Percentiles rank a stretch among this genome's conserved stretches.
These are phyloP conservation scores for Termitomyces titanicus DNA, from an alignment of 768 basidiomycete genomes.

Conservation along the genomic window DNA sequence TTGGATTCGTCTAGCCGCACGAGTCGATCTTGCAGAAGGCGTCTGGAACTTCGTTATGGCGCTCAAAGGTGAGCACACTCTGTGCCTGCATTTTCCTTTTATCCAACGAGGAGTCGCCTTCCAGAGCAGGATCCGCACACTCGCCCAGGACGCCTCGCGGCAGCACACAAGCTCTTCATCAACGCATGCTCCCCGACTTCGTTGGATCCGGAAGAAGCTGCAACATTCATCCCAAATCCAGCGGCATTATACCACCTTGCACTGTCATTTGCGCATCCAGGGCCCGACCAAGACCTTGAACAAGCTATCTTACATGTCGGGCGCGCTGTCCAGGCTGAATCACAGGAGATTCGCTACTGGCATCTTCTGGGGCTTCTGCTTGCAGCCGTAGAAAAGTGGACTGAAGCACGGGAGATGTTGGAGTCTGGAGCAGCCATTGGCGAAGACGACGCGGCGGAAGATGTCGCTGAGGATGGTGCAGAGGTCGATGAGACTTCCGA, in stretches of 20 bases:
- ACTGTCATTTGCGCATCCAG: constrained; percentile 62
- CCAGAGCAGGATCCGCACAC: constrained; percentile 64
- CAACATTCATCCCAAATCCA: constrained; percentile 43
- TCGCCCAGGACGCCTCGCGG: constrained; percentile 54
- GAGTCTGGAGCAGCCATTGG: constrained; percentile 68
- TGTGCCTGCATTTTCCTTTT: not conserved
- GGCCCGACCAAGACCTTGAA: constrained; percentile 61
- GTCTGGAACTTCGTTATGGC: constrained; percentile 71
- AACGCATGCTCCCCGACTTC: constrained; percentile 27
- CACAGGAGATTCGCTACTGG: constrained; percentile 73
- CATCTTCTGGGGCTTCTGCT: constrained; percentile 84
- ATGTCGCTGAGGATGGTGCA: constrained; percentile 13
- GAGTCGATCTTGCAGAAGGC: constrained; percentile 66
- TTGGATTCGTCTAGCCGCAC: constrained; percentile 47
- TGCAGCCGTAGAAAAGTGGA: constrained; percentile 77
- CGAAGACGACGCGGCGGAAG: constrained; percentile 19
- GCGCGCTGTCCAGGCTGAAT: constrained; percentile 67
- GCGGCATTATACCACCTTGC: constrained; percentile 79
- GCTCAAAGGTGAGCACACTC: constrained; percentile 48
- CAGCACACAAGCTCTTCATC: constrained; percentile 50
- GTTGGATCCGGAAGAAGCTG: constrained; percentile 18
- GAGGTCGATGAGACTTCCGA: constrained; percentile 6
- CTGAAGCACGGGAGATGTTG: constrained; percentile 68
- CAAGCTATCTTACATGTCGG: constrained; percentile 66
- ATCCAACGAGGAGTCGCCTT: not conserved